Conservation (phyloP, 345 rosid genomes). For the Cochlearia excelsa region DNA sequence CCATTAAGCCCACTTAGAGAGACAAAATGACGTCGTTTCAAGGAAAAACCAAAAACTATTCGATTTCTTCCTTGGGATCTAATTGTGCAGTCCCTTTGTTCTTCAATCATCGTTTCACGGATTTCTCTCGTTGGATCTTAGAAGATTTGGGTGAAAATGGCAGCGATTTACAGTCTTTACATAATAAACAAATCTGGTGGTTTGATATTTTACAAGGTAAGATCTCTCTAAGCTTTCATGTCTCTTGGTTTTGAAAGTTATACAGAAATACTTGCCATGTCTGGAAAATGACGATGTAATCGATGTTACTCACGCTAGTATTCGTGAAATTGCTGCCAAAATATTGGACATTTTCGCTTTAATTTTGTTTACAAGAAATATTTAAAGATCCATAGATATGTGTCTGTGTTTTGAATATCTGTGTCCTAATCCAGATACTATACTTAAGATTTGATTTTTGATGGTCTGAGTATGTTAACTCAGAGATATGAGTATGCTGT, state of each 20-base stretch:
- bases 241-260: conserved; percentile 5
- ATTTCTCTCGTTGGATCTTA: conserved; percentile 24
- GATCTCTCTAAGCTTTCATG: not conserved
- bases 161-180: conserved; percentile 78
- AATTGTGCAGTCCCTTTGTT: too few relatives aligned
- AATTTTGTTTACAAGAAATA: not conserved
- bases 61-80: too few relatives aligned
- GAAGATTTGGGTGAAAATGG: conserved; percentile 37
- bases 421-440: not conserved
- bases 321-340: conserved; percentile 19
- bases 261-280: not conserved
- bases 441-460: not conserved
- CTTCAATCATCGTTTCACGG: conserved; percentile 15
- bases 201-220: conserved; percentile 81
- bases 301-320: not conserved
- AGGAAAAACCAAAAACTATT: too few relatives aligned
- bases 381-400: too few relatives aligned
- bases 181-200: conserved; percentile 92
- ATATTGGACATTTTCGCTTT: not conserved
- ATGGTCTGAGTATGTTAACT: not conserved
- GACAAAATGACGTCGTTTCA: too few relatives aligned
- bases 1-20: too few relatives aligned
- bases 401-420: not conserved
- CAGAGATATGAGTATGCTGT: not conserved
- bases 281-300: conserved; percentile 5